A percentile compares a stretch with the other conserved stretches of the same genome.
These are phyloP conservation scores for Arabidopsis arenosa DNA, from an alignment of 345 rosid genomes.

Conservation along the genomic window DNA sequence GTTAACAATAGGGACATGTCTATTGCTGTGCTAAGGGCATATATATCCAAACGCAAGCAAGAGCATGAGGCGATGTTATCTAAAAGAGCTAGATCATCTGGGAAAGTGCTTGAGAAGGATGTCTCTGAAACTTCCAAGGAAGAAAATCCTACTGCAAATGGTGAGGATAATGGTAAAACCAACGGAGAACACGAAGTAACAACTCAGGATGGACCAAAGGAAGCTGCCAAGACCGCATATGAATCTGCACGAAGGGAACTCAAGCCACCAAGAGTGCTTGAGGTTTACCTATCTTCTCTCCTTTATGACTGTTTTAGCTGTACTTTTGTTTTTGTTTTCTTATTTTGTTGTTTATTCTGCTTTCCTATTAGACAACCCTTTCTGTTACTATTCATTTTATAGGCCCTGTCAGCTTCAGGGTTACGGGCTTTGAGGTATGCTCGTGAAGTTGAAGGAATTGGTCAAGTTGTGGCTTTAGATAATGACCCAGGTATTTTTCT, in stretches of 20 bases:
- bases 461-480: constrained; percentile 94
- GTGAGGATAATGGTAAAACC: constrained; percentile 45
- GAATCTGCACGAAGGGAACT: constrained; percentile 60
- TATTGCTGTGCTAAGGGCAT: constrained; percentile 88
- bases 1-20: constrained; percentile 96
- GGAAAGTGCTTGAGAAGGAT: constrained; percentile 55
- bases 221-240: constrained; percentile 51
- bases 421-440: constrained; percentile 95
- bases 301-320: constrained; percentile 17
- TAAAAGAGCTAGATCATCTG: constrained; percentile 62
- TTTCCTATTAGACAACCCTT: constrained; percentile 1
- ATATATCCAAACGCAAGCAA: constrained; percentile 65
- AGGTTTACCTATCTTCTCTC: constrained; percentile 56
- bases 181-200: constrained; percentile 55
- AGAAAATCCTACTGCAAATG: constrained; percentile 45
- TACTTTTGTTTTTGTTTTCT: constrained; percentile 7
- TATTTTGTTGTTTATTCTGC: background rate
- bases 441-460: constrained; percentile 87
- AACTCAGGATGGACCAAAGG: constrained; percentile 57
- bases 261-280: constrained; percentile 88
- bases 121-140: constrained; percentile 48
- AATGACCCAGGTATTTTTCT: constrained; percentile 75
- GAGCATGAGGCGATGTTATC: constrained; percentile 74
- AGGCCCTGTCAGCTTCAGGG: constrained; percentile 99
- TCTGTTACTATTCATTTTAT: constrained; percentile 31